phyloP scores from a whole-genome alignment of 139 green algal genomes.

The Chlamydomonas applanata region DNA sequence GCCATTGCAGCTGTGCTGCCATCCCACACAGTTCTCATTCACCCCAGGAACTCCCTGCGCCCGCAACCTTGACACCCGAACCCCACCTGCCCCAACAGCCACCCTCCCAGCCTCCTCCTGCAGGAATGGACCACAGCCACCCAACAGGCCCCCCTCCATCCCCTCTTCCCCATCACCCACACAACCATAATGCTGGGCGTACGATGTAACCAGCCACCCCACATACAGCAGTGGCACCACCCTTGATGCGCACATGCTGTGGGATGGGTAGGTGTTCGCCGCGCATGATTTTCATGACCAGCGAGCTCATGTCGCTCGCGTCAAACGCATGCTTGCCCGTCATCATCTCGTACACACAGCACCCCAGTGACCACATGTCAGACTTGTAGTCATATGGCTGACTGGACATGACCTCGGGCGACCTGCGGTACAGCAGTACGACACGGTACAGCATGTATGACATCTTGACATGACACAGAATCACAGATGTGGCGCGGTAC shows the following conservation, averaged over 20 bases:
- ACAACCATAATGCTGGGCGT: not conserved
- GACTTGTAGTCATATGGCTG: constrained; percentile 62
- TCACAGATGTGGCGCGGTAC: too few relatives aligned
- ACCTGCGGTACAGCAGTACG: too few relatives aligned
- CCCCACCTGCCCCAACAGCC: too few relatives aligned
- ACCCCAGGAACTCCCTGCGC: too few relatives aligned
- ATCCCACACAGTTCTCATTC: too few relatives aligned
- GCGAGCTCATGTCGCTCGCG: constrained; percentile 43
- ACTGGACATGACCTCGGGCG: constrained; percentile 49
- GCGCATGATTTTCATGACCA: constrained; percentile 48
- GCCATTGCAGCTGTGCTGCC: too few relatives aligned
- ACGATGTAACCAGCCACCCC: not conserved
- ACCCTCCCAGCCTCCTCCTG: too few relatives aligned
- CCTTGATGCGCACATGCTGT: constrained; percentile 4
- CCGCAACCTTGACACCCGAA: too few relatives aligned
- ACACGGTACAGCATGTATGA: too few relatives aligned
- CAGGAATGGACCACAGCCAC: too few relatives aligned
- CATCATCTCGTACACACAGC: constrained; percentile 67
- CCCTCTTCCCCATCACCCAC: not conserved
- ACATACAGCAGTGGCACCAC: constrained; percentile 1
- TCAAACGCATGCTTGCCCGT: constrained; percentile 56
- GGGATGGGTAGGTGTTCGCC: constrained; percentile 46
- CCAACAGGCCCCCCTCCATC: too few relatives aligned
- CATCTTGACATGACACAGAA: too few relatives aligned
- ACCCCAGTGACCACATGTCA: constrained; percentile 63